phyloP scores from a whole-genome alignment of 257 asterid genomes.

The Thymus mandschuricus region DNA sequence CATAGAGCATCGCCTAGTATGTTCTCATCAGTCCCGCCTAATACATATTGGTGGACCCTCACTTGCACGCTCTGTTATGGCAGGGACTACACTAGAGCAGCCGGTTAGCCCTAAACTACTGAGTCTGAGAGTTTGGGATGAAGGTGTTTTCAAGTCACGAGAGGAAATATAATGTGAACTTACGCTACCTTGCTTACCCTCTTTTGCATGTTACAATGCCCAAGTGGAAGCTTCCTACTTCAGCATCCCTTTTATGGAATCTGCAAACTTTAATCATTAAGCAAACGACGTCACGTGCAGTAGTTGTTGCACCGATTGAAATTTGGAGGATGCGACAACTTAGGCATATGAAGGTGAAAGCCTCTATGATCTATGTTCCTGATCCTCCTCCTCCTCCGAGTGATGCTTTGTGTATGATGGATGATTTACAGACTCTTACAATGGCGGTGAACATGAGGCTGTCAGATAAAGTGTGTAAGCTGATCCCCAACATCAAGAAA shows the following conservation, averaged over 20 bases:
- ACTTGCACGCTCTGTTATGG: not conserved
- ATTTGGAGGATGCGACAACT: constrained; percentile 19
- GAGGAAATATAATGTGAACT: not conserved
- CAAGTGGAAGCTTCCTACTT: not conserved
- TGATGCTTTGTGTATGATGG: not conserved
- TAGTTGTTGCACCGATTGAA: not conserved
- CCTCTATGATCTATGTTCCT: not conserved
- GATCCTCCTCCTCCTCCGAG: not conserved
- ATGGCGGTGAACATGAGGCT: not conserved
- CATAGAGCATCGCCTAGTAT: not conserved
- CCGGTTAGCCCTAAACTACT: not conserved
- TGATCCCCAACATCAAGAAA: constrained; percentile 15
- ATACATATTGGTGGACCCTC: not conserved
- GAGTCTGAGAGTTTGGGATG: not conserved
- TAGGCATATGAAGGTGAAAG: not conserved
- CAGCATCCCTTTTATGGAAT: constrained; percentile 6
- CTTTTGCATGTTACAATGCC: not conserved
- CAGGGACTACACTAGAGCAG: not conserved
- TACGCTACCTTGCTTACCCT: not conserved
- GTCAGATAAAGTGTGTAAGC: constrained; percentile 18
- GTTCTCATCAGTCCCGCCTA: not conserved
- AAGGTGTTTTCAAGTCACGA: not conserved
- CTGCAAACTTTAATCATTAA: constrained; percentile 10
- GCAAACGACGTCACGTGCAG: not conserved
- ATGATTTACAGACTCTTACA: constrained; percentile 5